Conservation (phyloP, 352 stramenopile genomes). For the Plasmopara viticola region DNA sequence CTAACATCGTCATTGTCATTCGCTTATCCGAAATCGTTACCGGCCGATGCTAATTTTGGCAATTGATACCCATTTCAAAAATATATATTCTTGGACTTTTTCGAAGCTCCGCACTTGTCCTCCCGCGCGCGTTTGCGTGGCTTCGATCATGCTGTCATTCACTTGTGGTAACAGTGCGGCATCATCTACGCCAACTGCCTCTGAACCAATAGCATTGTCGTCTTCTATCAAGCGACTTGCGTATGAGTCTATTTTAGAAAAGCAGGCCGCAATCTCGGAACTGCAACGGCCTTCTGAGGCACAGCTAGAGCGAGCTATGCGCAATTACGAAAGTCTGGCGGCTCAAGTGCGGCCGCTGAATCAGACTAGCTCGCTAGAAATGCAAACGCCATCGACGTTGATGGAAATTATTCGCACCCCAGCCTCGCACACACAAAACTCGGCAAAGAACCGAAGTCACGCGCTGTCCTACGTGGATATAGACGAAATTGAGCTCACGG, state of each 20-base stretch:
- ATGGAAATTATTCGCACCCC: constrained; percentile 24
- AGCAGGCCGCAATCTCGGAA: constrained; percentile 9
- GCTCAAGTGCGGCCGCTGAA: constrained; percentile 20
- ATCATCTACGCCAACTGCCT: constrained; percentile 16
- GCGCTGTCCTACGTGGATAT: constrained; percentile 20
- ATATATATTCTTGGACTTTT: constrained; percentile 13
- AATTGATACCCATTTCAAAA: neutral
- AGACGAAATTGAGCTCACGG: constrained; percentile 63
- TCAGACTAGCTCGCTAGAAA: constrained; percentile 3
- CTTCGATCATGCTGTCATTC: constrained; percentile 19
- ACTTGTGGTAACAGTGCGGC: constrained; percentile 14
- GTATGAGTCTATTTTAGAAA: constrained; percentile 33
- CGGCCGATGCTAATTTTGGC: constrained; percentile 17
- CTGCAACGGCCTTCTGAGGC: constrained; percentile 3
- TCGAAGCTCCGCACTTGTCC: constrained; percentile 12
- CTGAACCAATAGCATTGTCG: constrained; percentile 5
- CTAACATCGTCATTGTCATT: too few relatives aligned
- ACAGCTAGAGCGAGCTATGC: constrained; percentile 17
- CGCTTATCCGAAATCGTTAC: too few relatives aligned
- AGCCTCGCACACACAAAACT: constrained; percentile 9
- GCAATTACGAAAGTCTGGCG: constrained; percentile 19
- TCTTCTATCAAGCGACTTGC: constrained; percentile 13
- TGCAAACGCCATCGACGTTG: constrained; percentile 6
- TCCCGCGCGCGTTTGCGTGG: constrained; percentile 2
- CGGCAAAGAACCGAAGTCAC: constrained; percentile 16